Conservation (phyloP, 345 rosid genomes). For the Lepidium africanum region DNA sequence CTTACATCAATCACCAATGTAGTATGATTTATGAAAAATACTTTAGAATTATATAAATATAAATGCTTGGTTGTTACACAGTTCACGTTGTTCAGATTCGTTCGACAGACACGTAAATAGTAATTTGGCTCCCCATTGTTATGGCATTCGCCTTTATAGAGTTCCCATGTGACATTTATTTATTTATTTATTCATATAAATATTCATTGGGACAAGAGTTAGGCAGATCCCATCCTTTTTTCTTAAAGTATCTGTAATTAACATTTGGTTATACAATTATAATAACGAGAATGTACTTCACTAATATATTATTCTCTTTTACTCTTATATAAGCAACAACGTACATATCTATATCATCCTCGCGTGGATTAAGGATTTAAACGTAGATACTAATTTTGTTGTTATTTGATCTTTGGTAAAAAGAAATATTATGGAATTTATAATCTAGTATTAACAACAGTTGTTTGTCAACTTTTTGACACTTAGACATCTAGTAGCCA, state of each 20-base stretch:
- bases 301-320: neutral
- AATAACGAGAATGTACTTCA: neutral
- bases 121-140: constrained; percentile 24
- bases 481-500: too few species aligned
- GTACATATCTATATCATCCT: too few species aligned
- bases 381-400: too few species aligned
- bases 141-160: constrained; percentile 12
- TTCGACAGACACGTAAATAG: constrained; percentile 13
- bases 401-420: too few species aligned
- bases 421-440: too few species aligned
- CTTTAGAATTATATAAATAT: neutral
- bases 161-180: constrained; percentile 16
- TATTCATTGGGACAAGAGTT: constrained; percentile 8
- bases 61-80: constrained; percentile 14
- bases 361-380: too few species aligned
- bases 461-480: too few species aligned
- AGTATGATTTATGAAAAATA: neutral
- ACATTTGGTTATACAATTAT: neutral
- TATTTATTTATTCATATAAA: neutral
- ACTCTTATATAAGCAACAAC: neutral
- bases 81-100: constrained; percentile 7
- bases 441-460: too few species aligned
- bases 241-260: neutral
- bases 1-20: too few species aligned
- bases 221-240: constrained; percentile 11